phyloP scores from a whole-genome alignment of 352 stramenopile genomes.

The Phytophthora vignae region DNA sequence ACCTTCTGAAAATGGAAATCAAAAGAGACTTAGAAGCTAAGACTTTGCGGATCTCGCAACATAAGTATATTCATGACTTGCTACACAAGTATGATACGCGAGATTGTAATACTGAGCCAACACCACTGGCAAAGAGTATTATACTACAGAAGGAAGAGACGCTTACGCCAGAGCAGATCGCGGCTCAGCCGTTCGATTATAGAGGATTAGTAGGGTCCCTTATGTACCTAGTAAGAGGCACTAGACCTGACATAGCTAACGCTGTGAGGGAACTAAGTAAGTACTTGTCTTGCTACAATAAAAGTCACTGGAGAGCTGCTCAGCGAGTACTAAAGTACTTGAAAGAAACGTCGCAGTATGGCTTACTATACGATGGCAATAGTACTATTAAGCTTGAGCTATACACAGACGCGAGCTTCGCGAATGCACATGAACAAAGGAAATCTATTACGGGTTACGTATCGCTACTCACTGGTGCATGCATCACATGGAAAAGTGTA shows the following conservation, averaged over 20 bases:
- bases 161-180: conserved; percentile 1
- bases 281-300: conserved; percentile 26
- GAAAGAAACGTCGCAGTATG: too few relatives aligned
- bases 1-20: conserved; percentile 21
- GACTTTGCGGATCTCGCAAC: not conserved
- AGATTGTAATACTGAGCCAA: conserved; percentile 2
- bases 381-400: not conserved
- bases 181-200: conserved; percentile 15
- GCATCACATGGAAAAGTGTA: conserved; percentile 18
- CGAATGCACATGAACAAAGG: conserved; percentile 16
- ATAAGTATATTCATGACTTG: conserved; percentile 16
- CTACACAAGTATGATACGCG: conserved; percentile 13
- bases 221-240: conserved; percentile 19
- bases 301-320: not conserved
- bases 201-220: conserved; percentile 10
- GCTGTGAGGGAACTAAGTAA: conserved; percentile 18
- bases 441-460: conserved; percentile 14
- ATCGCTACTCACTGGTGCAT: conserved; percentile 16
- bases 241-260: conserved; percentile 15
- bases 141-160: conserved; percentile 5
- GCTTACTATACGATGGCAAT: too few relatives aligned
- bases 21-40: conserved; percentile 3
- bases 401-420: conserved; percentile 22
- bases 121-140: conserved; percentile 15
- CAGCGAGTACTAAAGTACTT: too few relatives aligned